Evolutionary conservation across 2,329 filamentous ascomycete genomes (phyloP), one percentile per base, ranked within the genome.

Genomic region (Hymenoscyphus scutula): DNA sequence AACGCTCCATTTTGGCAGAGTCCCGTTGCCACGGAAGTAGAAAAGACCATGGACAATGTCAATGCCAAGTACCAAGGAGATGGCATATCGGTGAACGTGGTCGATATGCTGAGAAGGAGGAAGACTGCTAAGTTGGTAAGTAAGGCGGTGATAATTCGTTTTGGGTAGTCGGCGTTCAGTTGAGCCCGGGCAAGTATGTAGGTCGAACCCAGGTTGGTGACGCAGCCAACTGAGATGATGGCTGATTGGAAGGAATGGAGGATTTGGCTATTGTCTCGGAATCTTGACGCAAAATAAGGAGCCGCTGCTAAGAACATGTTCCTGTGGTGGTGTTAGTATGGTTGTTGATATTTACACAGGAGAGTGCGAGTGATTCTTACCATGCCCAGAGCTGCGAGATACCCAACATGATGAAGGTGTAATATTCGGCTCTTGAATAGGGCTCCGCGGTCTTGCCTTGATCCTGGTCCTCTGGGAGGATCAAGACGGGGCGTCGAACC

Each of bases 221-320:
- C 75, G 1, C 92, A 96, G 58, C 90, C 95, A 30, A 96, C 89
- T 37, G 92, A 90, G 63, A 96, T 84, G 73, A 98, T 94, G 63
- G 91, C 88, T 11, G 94, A 89, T 75, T 97, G 94, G 78, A 96
- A 98, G 79, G 92, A 91, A 66, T 85, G 81, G 38, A 88, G 82
- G 62, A 96, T 88, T 82, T 86, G 90, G 60, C 85, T 78, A 73
- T 88, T 85, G 64, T 82, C 81, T 54, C 83, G 79, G 76, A 98
- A 96, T 69, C 94, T 91, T 57, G 81, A 82, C 72, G 93, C 87
- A 78, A 98, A 97, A 80, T 98, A 98, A 4, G 94, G 92, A 1
- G 92, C 91, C 8, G 94, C 92, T 54, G 95, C 94, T 69, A 98
- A 85, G 76, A 98, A 97, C 94, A 97, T 97, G 80, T 98, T 98